Evolutionary conservation across 768 basidiomycete genomes (phyloP), one percentile per base, ranked within the genome.

Genomic region (Russula dissimulans): DNA sequence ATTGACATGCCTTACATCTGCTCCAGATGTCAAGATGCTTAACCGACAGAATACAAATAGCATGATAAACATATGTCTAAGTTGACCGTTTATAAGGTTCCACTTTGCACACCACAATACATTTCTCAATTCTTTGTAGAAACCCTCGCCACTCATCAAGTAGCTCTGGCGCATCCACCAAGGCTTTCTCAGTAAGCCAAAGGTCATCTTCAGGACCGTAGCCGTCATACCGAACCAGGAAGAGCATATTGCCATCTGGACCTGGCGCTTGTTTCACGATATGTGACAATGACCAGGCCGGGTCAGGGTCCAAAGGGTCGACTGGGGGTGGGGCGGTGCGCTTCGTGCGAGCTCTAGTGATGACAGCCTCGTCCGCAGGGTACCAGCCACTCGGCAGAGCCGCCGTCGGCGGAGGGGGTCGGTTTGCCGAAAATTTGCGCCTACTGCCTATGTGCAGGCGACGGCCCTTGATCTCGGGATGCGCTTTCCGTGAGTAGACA

Each of bases 401-500:
- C 39, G 59, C 65, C 22, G 65, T 61, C 17, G 71, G 69, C 50
- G 70, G 61, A n/a, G 68, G 66, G 39, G 38, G 58, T 11, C 60
- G 60, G 18, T 60, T 57, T 8, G 67, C 60, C 15, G 54, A 56
- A 58, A 67, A 70, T 15, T 38, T 53, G 55, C 41, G 42, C 17
- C 45, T 56, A 32, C 50, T 56, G n/a, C 59, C 71, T 36, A 81
- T 66, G 57, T 77, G 66, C 17, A 65, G 73, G 46, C 80, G 75
- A 26, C 56, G 57, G 22, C 69, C 65, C 46, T 73, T 76, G 57
- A 83, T 67, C 11, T 70, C 43, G 3, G 82, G 80, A 68, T 82
- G 79, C 18, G 71, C 74, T n/a, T 73, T 73, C 48, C 88, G 84
- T 44, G 82, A 76, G 67, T 90, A 91, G 68, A 90, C 88, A 72